Base-by-base conservation (phyloP, 2,329 filamentous ascomycete genomes). In the Fusarium mangiferae region DNA sequence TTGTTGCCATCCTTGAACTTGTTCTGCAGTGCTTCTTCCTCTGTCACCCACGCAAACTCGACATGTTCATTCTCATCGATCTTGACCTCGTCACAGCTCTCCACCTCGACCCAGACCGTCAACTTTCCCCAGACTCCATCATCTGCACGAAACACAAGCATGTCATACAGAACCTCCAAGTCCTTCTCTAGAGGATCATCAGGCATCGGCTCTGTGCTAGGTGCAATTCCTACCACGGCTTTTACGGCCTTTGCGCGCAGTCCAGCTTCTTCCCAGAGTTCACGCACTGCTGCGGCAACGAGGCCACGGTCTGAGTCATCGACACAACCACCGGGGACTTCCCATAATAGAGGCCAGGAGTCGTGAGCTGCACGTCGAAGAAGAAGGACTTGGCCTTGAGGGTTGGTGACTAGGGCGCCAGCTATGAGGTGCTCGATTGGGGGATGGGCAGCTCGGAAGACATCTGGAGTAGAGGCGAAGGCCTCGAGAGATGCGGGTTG, bases 211-310 rank as follows among this genome's bases (percentile, higher is more conserved):
- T 61, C 39, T 4, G 20, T 30, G 17, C 42, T 24, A 0, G 55
- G 42, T 4, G 46, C 44, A 44, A 77, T 45, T 3, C 75, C 70
- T 5, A 80, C 75, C 3, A 76, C 66, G 9, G 66, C 66, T 15
- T 71, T 72, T 5, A 85, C 78, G 12, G 63, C 62, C 2, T 62
- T 73, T 11, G 81, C 82, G 5, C 63, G 49, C 1, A 88, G 80
- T 0, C 83, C 82, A 1, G 85, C 77, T 73, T 88, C 86, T 72
- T 88, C 87, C 78, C 79, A 81, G 3, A 88, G 80, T 77, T 88
- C 87, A 35, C 87, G 83, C 11, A 82, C 83, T 5, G 76, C 77
- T 30, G 71, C 78, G 35, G 74, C 74, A 24, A 79, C 65, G 35
- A 79, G 45, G 60, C 66, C 64, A 9, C 55, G 56, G 51, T 79